Evolutionary conservation across 2,329 filamentous ascomycete genomes (phyloP).

Genomic region (Scleromitrula shiraiana): DNA sequence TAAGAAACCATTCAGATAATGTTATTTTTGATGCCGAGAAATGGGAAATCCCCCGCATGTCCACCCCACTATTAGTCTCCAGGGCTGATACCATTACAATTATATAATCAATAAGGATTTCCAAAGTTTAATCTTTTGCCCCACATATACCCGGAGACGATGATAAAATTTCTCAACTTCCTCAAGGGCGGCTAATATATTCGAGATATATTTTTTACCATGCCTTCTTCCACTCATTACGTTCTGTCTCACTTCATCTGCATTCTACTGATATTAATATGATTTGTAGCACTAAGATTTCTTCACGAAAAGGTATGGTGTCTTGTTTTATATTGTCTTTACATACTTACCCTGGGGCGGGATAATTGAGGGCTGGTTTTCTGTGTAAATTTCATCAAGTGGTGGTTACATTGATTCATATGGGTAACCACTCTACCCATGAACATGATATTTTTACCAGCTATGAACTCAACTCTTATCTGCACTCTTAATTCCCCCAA

Average conservation of each 20-base stretch:
- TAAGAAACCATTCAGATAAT: too few species aligned
- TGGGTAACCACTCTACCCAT: too few species aligned
- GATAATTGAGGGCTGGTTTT: neutral
- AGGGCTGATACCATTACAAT: neutral
- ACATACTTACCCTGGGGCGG: neutral
- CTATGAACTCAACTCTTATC: too few species aligned
- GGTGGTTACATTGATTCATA: too few species aligned
- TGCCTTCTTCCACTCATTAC: neutral
- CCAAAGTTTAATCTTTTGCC: neutral
- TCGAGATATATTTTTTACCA: neutral
- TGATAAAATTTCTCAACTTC: neutral
- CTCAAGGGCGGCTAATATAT: neutral
- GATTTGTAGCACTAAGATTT: neutral
- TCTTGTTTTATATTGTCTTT: neutral
- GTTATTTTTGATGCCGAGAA: too few species aligned
- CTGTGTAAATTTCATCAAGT: too few species aligned
- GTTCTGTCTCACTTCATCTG: neutral
- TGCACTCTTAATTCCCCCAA: too few species aligned
- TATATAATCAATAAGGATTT: neutral
- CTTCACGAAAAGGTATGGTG: neutral
- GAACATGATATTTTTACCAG: too few species aligned
- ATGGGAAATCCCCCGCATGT: too few species aligned
- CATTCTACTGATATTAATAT: neutral
- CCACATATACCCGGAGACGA: neutral
- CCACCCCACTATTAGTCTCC: too few species aligned